phyloP scores from a whole-genome alignment of 2,329 filamentous ascomycete species.

The Cucurbitaria berberidis region DNA sequence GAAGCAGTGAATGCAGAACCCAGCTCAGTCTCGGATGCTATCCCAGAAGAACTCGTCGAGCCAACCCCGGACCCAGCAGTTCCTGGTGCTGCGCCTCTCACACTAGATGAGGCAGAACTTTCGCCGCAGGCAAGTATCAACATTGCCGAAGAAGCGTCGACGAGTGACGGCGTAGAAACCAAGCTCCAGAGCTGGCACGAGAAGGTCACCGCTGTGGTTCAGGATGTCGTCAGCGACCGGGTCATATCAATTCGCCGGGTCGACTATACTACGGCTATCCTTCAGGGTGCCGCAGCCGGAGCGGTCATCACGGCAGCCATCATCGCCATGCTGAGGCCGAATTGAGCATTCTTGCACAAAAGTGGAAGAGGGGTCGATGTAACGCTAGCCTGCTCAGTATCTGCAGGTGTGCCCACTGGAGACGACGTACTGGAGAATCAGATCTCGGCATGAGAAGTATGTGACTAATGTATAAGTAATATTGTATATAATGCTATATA shows the following conservation, averaged over 20 bases:
- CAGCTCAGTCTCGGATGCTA: conserved; percentile 4
- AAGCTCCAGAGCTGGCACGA: conserved; percentile 28
- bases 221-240: conserved; percentile 53
- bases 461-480: conserved; percentile 1
- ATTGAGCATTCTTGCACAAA: conserved; percentile 7
- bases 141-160: conserved; percentile 20
- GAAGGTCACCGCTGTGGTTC: conserved; percentile 25
- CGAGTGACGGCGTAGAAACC: conserved; percentile 9
- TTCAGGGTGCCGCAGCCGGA: conserved; percentile 54
- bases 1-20: conserved; percentile 7
- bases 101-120: conserved; percentile 11
- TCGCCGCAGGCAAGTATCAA: conserved; percentile 22
- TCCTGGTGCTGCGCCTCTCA: conserved; percentile 7
- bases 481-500: conserved; percentile 10
- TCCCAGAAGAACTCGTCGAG: conserved; percentile 3
- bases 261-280: conserved; percentile 53
- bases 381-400: too few relatives aligned
- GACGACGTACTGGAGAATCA: background rate
- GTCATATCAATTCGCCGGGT: conserved; percentile 53
- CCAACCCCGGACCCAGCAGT: conserved; percentile 8
- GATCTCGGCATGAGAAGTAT: background rate
- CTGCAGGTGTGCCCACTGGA: background rate
- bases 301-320: conserved; percentile 41
- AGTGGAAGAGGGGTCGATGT: too few relatives aligned
- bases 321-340: conserved; percentile 30